Conservation (phyloP, 495 filamentous ascomycete genomes). For the Penicillium daleae region DNA sequence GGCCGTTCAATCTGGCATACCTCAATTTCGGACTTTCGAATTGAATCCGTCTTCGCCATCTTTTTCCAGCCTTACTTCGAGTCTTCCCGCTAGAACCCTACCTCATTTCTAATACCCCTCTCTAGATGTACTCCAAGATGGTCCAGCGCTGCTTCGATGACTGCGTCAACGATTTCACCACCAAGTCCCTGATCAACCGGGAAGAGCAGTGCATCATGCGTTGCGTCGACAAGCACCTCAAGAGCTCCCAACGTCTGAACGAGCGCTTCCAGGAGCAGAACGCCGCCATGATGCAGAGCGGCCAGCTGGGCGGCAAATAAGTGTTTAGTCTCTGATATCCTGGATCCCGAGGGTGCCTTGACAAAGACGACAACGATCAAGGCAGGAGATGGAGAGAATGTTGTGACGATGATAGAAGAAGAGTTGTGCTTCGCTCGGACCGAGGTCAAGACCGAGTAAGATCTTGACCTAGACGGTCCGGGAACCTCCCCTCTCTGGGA, state of each 20-base stretch:
- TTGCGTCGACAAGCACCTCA: constrained; percentile 94
- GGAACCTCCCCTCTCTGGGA: constrained; percentile 1
- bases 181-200: constrained; percentile 82
- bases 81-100: constrained; percentile 1
- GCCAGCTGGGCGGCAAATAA: constrained; percentile 52
- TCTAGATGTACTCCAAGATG: constrained; percentile 93
- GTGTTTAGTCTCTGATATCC: not conserved
- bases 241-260: constrained; percentile 80
- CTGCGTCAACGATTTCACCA: constrained; percentile 98
- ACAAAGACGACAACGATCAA: not conserved
- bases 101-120: not conserved
- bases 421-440: not conserved
- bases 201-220: constrained; percentile 90
- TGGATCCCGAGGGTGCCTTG: constrained; percentile 10
- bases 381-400: constrained; percentile 3
- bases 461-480: not conserved
- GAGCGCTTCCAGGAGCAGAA: constrained; percentile 96
- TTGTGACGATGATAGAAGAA: not conserved
- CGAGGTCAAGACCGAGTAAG: not conserved
- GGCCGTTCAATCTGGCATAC: not conserved
- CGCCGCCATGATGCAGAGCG: constrained; percentile 78
- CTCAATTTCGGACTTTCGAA: not conserved
- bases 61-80: not conserved
- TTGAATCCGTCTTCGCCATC: not conserved
- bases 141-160: constrained; percentile 95